Conservation (phyloP, 768 basidiomycete species). For the Phanerodontia chrysosporium region DNA sequence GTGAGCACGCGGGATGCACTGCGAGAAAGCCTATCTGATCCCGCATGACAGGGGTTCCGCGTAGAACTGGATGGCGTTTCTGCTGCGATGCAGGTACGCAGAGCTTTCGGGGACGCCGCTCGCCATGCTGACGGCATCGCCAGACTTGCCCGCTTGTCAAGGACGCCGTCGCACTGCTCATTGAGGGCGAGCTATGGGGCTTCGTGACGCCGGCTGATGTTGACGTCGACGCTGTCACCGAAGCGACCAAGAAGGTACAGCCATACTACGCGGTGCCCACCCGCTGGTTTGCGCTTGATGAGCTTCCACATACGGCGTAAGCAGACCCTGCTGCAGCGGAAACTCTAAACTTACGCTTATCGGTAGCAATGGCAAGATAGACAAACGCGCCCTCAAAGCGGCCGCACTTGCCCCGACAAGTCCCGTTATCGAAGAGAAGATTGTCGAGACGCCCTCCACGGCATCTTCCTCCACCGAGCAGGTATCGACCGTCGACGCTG, state of each 20-base stretch:
- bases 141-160: constrained; percentile 40
- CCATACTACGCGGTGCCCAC: constrained; percentile 60
- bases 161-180: constrained; percentile 46
- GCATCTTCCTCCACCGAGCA: constrained; percentile 17
- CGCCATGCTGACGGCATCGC: background rate
- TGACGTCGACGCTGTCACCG: constrained; percentile 34
- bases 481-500: constrained; percentile 8
- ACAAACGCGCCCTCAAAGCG: constrained; percentile 41
- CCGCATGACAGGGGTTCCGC: constrained; percentile 45
- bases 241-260: constrained; percentile 45
- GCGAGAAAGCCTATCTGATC: background rate
- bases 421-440: background rate
- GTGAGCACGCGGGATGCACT: constrained; percentile 21
- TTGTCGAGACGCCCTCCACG: background rate
- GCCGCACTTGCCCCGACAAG: constrained; percentile 14
- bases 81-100: constrained; percentile 50
- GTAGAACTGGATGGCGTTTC: constrained; percentile 62
- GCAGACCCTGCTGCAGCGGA: constrained; percentile 14
- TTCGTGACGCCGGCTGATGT: constrained; percentile 42
- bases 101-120: background rate
- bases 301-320: constrained; percentile 51
- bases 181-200: constrained; percentile 52
- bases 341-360: background rate
- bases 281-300: constrained; percentile 37
- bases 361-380: constrained; percentile 37